Evolutionary conservation across 2,329 filamentous ascomycete species (phyloP).

Genomic region (Neofusicoccum laricinum): DNA sequence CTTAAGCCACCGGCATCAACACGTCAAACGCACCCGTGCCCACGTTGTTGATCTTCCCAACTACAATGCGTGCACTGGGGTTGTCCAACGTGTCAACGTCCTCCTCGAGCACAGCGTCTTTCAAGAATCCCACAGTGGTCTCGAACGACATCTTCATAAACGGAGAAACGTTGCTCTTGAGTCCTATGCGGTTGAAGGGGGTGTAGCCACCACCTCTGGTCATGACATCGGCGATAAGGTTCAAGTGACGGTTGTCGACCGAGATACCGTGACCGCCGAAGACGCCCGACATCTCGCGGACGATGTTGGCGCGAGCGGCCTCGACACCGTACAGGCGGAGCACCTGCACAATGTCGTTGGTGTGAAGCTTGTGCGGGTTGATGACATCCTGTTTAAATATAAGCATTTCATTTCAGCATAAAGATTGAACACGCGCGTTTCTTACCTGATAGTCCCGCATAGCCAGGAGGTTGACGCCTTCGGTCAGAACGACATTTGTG

Average conservation of each 20-base stretch:
- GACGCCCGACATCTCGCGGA: conserved; percentile 78
- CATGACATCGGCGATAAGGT: conserved; percentile 96
- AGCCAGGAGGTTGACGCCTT: conserved; percentile 82
- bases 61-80: conserved; percentile 83
- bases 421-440: no score
- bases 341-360: conserved; percentile 89
- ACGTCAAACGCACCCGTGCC: conserved; percentile 94
- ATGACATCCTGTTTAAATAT: conserved; percentile 61
- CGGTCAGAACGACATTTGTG: conserved; percentile 62
- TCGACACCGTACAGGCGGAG: conserved; percentile 88
- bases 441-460: conserved; percentile 72
- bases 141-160: conserved; percentile 99
- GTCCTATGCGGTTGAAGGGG: conserved; percentile 87
- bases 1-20: conserved; percentile 41
- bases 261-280: conserved; percentile 89
- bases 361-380: conserved; percentile 80
- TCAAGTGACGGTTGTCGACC: conserved; percentile 89
- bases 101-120: conserved; percentile 84
- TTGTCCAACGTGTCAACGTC: conserved; percentile 86
- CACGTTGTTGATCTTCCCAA: conserved; percentile 76
- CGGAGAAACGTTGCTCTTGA: conserved; percentile 79
- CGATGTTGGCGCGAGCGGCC: conserved; percentile 82
- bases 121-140: conserved; percentile 90
- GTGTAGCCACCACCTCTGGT: conserved; percentile 87
- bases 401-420: no score